These are phyloP conservation scores for Pseudonitzschia delicatissima DNA, from an alignment of 108 stramenopile species.

Conservation along the genomic window DNA sequence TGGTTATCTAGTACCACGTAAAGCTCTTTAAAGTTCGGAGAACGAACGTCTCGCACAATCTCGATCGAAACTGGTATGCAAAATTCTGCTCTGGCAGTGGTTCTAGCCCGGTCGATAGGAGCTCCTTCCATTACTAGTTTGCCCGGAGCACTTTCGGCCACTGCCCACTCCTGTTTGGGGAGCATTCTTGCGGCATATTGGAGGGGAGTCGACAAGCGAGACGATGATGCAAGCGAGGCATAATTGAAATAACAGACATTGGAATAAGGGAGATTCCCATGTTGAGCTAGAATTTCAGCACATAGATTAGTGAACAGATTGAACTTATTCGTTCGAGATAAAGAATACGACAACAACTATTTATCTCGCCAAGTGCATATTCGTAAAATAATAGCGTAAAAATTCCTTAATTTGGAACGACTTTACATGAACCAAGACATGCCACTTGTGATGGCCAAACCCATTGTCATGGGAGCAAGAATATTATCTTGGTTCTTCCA, in stretches of 20 bases:
- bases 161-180: conserved; percentile 88
- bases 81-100: conserved; percentile 92
- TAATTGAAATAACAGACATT: too few species aligned
- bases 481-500: conserved; percentile 4
- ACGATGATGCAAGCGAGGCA: too few species aligned
- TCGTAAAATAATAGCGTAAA: too few species aligned
- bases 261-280: too few species aligned
- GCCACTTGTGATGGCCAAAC: conserved; percentile 7
- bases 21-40: conserved; percentile 43
- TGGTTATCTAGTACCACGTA: conserved; percentile 69
- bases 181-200: conserved; percentile 84
- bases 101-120: conserved; percentile 86
- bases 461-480: conserved; percentile 6
- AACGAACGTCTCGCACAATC: conserved; percentile 73
- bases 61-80: conserved; percentile 97
- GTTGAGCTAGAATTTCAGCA: too few species aligned
- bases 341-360: too few species aligned
- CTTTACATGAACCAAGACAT: conserved; percentile 6
- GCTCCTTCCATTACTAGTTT: conserved; percentile 74
- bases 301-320: too few species aligned
- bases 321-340: too few species aligned
- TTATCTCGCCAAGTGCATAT: too few species aligned
- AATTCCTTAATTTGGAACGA: too few species aligned
- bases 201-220: conserved; percentile 39
- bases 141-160: conserved; percentile 91